These are phyloP conservation scores for Aureobasidium sp. DNA, from an alignment of 2,329 filamentous ascomycete genomes.

Conservation along the genomic window DNA sequence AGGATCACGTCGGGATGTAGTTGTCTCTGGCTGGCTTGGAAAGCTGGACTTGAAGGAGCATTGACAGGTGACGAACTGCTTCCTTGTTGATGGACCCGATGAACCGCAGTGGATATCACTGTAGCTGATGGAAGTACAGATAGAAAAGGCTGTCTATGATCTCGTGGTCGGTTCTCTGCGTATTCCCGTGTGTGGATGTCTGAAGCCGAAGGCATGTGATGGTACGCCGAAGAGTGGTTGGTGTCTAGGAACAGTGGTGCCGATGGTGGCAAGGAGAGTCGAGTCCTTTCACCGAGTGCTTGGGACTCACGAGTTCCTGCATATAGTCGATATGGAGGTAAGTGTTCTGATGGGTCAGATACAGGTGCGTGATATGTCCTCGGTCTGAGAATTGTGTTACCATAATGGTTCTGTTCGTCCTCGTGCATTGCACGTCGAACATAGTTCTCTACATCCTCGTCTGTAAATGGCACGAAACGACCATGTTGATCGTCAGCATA, in stretches of 20 bases:
- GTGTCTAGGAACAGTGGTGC: not conserved
- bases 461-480: not conserved
- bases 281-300: slow-evolving; percentile 29
- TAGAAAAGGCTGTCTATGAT: not conserved
- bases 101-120: not conserved
- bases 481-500: not conserved
- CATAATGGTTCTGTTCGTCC: slow-evolving; percentile 17
- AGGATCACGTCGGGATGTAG: not conserved
- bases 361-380: not conserved
- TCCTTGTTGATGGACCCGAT: not conserved
- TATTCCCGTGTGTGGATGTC: not conserved
- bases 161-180: not conserved
- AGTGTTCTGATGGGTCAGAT: not conserved
- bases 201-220: not conserved
- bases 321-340: not conserved
- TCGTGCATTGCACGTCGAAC: not conserved
- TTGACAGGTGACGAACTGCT: not conserved
- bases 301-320: slow-evolving; percentile 28
- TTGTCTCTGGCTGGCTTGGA: slow-evolving; percentile 31
- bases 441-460: not conserved
- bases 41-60: slow-evolving; percentile 34
- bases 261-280: slow-evolving; percentile 32
- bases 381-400: not conserved
- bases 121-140: not conserved
- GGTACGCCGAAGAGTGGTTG: not conserved